A percentile compares a stretch with the other conserved stretches of the same genome.
phyloP scores from a whole-genome alignment of 78 protist species.

The Dictyostelium citrinum region DNA sequence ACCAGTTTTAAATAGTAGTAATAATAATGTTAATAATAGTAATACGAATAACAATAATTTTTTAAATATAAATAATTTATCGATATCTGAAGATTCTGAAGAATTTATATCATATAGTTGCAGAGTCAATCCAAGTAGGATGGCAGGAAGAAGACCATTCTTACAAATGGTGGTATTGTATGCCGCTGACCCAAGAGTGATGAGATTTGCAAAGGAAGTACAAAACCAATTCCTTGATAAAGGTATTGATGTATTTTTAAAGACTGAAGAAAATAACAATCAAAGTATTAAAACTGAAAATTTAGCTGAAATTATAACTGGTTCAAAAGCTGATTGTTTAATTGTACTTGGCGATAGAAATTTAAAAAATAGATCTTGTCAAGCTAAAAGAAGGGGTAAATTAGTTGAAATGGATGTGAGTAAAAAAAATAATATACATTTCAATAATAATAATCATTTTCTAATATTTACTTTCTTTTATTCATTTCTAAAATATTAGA shows the following conservation, averaged over 20 bases:
- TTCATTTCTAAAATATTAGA: not conserved
- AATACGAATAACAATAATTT: not conserved
- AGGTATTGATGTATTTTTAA: constrained; percentile 71
- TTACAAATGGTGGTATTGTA: constrained; percentile 76
- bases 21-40: not conserved
- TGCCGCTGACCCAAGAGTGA: constrained; percentile 64
- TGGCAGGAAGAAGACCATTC: constrained; percentile 81
- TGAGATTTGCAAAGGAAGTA: constrained; percentile 66
- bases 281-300: constrained; percentile 77
- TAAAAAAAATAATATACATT: not conserved
- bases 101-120: constrained; percentile 40
- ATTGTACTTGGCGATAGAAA: constrained; percentile 82
- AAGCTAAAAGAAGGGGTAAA: constrained; percentile 77
- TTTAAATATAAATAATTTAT: constrained; percentile 2
- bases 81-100: constrained; percentile 30
- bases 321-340: constrained; percentile 76
- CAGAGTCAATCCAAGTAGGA: constrained; percentile 39
- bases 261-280: constrained; percentile 60
- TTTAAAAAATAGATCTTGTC: constrained; percentile 70
- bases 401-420: constrained; percentile 74
- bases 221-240: constrained; percentile 47
- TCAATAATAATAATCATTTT: not conserved
- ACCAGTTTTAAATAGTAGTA: constrained; percentile 1
- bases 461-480: not conserved
- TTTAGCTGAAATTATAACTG: constrained; percentile 72